Conservation (phyloP, 2,329 filamentous ascomycete species). For the Biscogniauxia mediterranea region DNA sequence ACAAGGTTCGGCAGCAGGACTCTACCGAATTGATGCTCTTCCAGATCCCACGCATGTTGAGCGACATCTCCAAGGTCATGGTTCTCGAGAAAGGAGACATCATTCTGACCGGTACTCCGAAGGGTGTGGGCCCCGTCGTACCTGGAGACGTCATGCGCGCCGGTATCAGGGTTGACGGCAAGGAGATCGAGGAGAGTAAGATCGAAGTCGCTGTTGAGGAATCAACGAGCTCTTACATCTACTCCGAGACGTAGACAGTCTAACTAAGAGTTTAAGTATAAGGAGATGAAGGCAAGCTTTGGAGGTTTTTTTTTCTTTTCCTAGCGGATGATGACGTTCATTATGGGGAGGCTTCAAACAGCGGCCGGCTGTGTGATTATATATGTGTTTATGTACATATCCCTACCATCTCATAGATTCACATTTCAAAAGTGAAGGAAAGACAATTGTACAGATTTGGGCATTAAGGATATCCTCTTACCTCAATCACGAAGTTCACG, state of each 20-base stretch:
- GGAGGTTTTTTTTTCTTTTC: not conserved
- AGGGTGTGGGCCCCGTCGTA: slow-evolving; percentile 84
- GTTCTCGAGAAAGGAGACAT: slow-evolving; percentile 89
- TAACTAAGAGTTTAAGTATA: not conserved
- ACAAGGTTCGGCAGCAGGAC: slow-evolving; percentile 74
- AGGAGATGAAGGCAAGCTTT: not conserved
- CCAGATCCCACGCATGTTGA: slow-evolving; percentile 80
- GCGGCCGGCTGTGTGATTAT: not conserved
- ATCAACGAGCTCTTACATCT: slow-evolving; percentile 73
- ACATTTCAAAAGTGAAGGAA: not conserved
- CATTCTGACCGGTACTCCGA: slow-evolving; percentile 93
- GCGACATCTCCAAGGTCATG: slow-evolving; percentile 94
- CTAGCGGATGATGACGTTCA: not conserved
- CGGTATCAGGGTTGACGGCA: slow-evolving; percentile 74
- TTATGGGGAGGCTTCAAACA: not conserved
- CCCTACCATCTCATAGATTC: slow-evolving; percentile 4
- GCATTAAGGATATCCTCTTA: not conserved
- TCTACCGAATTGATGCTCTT: slow-evolving; percentile 95
- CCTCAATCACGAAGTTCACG: not conserved
- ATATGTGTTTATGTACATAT: not conserved
- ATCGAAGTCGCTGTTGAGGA: slow-evolving; percentile 85
- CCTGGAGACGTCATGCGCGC: slow-evolving; percentile 86
- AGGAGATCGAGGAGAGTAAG: slow-evolving; percentile 79
- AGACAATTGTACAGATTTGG: not conserved
- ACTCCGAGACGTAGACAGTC: slow-evolving; percentile 61